Conservation (phyloP, 768 basidiomycete genomes). For the Pholiota microspora region DNA sequence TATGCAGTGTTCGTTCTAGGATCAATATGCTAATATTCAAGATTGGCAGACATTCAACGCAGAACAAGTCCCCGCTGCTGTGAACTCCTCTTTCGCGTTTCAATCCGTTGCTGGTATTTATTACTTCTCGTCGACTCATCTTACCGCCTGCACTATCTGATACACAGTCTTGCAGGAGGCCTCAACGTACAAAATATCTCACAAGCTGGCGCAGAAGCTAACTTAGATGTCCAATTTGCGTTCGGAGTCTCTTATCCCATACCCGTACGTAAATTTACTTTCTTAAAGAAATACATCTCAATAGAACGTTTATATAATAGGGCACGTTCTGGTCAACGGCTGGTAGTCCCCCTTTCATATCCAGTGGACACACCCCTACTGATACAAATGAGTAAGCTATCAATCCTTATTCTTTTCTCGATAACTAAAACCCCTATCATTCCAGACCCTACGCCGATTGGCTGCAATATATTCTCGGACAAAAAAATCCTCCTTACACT, state of each 20-base stretch:
- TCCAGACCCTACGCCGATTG: conserved; percentile 41
- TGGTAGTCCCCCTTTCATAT: conserved; percentile 57
- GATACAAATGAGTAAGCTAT: conserved; percentile 36
- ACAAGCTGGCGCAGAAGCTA: conserved; percentile 60
- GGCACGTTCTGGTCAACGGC: conserved; percentile 61
- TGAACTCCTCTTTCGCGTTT: conserved; percentile 48
- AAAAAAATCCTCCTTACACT: conserved; percentile 47
- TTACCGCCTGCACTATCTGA: not conserved
- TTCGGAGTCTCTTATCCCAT: conserved; percentile 53
- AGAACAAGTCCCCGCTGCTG: conserved; percentile 43
- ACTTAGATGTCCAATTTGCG: conserved; percentile 66
- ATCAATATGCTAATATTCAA: conserved; percentile 47
- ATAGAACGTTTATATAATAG: conserved; percentile 11
- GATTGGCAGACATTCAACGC: conserved; percentile 51
- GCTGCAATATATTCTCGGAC: conserved; percentile 55
- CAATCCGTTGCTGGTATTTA: conserved; percentile 52
- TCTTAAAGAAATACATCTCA: not conserved
- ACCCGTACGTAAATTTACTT: conserved; percentile 8
- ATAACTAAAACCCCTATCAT: not conserved
- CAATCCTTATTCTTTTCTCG: not conserved
- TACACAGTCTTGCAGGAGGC: conserved; percentile 41
- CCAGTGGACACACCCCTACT: conserved; percentile 38
- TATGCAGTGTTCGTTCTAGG: conserved; percentile 2
- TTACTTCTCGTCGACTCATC: not conserved
- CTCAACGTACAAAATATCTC: conserved; percentile 53